phyloP scores from a whole-genome alignment of 441 rosid species.

The Flueggea neowawraea region DNA sequence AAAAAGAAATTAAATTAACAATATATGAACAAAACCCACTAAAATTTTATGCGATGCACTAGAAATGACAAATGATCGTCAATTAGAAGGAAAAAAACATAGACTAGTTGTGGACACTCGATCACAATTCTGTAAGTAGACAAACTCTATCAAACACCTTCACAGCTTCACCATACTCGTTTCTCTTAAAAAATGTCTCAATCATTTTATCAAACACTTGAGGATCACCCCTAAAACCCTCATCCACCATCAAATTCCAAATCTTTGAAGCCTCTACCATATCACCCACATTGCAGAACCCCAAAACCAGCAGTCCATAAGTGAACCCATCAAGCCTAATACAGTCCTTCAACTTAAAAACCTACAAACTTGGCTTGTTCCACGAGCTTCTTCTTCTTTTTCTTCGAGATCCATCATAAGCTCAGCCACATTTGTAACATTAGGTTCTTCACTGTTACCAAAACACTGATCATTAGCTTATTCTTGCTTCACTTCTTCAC shows the following conservation, averaged over 20 bases:
- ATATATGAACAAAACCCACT: too few species aligned
- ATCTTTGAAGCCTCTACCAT: slow-evolving; percentile 67
- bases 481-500: slow-evolving; percentile 25
- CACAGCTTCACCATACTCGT: slow-evolving; percentile 61
- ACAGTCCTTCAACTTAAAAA: slow-evolving; percentile 49
- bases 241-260: slow-evolving; percentile 84
- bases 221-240: slow-evolving; percentile 46
- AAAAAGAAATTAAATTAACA: too few species aligned
- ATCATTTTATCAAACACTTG: slow-evolving; percentile 58
- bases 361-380: slow-evolving; percentile 67
- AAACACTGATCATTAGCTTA: slow-evolving; percentile 7
- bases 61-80: too few species aligned
- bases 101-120: too few species aligned
- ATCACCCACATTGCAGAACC: slow-evolving; percentile 64
- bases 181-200: slow-evolving; percentile 61
- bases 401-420: slow-evolving; percentile 49
- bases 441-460: slow-evolving; percentile 28
- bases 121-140: slow-evolving; percentile 69
- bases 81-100: too few species aligned
- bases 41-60: too few species aligned
- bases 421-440: slow-evolving; percentile 38
- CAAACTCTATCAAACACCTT: slow-evolving; percentile 54
- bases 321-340: slow-evolving; percentile 49
- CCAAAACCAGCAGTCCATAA: slow-evolving; percentile 55
- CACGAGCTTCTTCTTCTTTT: slow-evolving; percentile 44